Evolutionary conservation across 2,329 filamentous ascomycete genomes (phyloP).

Genomic region (Aspergillus phoenicis): DNA sequence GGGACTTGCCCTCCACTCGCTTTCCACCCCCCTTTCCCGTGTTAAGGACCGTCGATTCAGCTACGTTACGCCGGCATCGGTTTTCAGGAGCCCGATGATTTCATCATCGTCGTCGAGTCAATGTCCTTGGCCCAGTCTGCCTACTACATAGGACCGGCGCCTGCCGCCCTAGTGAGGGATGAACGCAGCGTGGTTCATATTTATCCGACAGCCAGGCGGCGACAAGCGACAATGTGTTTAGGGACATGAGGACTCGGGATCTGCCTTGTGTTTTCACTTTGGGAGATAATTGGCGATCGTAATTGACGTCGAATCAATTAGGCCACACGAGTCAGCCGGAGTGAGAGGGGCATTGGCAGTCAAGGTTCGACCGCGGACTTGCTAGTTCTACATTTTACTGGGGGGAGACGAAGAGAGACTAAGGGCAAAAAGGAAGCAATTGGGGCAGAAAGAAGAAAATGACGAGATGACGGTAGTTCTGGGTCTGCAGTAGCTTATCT

Average conservation of each 20-base stretch:
- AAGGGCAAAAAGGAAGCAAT: no score
- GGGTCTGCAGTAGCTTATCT: constrained; percentile 4
- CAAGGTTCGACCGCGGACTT: background rate
- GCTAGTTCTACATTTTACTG: background rate
- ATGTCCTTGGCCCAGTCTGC: background rate
- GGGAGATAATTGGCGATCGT: constrained; percentile 1
- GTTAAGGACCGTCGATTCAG: no score
- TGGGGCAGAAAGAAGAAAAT: no score
- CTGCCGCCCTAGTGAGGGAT: background rate
- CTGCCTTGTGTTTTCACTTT: background rate
- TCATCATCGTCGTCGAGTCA: background rate
- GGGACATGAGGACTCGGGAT: background rate
- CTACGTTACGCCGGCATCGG: background rate
- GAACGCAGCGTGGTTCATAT: background rate
- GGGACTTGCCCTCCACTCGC: no score
- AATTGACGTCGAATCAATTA: background rate
- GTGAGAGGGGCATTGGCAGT: background rate
- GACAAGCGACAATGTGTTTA: background rate
- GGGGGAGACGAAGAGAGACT: no score
- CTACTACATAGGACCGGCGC: background rate
- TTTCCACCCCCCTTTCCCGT: background rate
- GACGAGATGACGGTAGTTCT: background rate
- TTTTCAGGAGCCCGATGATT: background rate
- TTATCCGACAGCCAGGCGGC: background rate
- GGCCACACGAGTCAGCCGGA: background rate